These are phyloP conservation scores for Cryphonectria radicalis DNA, from an alignment of 2,329 filamentous ascomycete species.

Conservation along the genomic window DNA sequence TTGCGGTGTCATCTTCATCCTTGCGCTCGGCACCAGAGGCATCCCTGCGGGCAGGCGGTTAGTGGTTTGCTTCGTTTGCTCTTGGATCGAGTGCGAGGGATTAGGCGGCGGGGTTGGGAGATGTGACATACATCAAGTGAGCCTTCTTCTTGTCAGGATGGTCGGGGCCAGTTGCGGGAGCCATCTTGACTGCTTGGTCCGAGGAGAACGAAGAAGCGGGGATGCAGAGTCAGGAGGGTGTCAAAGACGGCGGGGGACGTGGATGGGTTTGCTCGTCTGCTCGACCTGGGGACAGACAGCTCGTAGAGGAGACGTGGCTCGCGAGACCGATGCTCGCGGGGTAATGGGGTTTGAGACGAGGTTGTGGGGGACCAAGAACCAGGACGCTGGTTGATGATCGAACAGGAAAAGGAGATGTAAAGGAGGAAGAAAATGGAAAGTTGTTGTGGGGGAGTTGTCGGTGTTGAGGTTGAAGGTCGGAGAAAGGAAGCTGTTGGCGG, in stretches of 20 bases:
- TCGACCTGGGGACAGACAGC: constrained; percentile 17
- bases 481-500: constrained; percentile 12
- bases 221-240: constrained; percentile 22
- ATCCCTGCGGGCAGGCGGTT: constrained; percentile 63
- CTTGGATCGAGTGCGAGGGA: neutral
- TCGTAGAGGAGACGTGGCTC: constrained; percentile 15
- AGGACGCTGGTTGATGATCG: constrained; percentile 2
- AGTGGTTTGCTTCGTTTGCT: constrained; percentile 7
- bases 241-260: constrained; percentile 8
- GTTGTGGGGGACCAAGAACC: constrained; percentile 15
- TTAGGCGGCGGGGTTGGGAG: constrained; percentile 17
- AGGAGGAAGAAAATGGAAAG: neutral
- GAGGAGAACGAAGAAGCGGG: constrained; percentile 22
- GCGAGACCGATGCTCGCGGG: constrained; percentile 13
- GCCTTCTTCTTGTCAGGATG: constrained; percentile 77
- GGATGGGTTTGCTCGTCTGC: constrained; percentile 21
- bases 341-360: neutral
- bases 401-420: neutral
- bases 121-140: constrained; percentile 72
- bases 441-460: neutral
- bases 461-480: constrained; percentile 9
- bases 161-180: constrained; percentile 61
- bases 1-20: constrained; percentile 89
- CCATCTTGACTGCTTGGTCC: constrained; percentile 61
- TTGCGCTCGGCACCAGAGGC: constrained; percentile 86